Evolutionary conservation across 2,329 filamentous ascomycete genomes (phyloP).

Genomic region (Colletotrichum sidae): DNA sequence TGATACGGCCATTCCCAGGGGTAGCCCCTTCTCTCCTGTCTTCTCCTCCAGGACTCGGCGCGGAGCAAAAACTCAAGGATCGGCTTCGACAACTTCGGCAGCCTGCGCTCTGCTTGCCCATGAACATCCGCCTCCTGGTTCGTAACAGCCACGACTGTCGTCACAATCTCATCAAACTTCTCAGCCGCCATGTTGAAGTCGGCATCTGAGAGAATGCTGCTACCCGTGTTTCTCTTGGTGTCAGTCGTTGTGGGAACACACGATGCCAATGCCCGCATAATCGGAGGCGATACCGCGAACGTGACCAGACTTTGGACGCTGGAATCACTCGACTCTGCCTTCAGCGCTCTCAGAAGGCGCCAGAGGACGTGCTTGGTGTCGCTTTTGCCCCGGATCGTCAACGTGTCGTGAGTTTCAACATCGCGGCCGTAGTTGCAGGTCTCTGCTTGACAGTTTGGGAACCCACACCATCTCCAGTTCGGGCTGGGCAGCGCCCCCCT

Average conservation of each 20-base stretch:
- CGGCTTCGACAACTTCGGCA: neutral
- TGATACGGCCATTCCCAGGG: neutral
- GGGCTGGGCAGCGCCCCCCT: neutral
- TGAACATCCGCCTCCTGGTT: too few relatives aligned
- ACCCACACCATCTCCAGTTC: slow-evolving; percentile 18
- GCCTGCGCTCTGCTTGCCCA: neutral
- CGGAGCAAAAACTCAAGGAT: slow-evolving; percentile 5
- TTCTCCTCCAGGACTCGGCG: slow-evolving; percentile 9
- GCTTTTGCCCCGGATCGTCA: neutral
- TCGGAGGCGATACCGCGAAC: slow-evolving; percentile 11
- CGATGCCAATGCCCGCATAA: neutral
- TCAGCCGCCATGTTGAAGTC: too few relatives aligned
- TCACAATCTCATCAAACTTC: neutral
- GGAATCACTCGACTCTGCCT: neutral
- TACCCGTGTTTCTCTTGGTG: too few relatives aligned
- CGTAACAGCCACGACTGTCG: too few relatives aligned
- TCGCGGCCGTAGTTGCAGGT: neutral
- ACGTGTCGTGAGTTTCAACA: neutral
- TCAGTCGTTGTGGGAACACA: too few relatives aligned
- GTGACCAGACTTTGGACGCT: neutral
- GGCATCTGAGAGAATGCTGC: too few relatives aligned
- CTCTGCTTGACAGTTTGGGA: neutral
- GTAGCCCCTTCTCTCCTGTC: neutral
- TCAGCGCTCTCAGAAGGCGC: neutral
- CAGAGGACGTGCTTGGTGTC: neutral